Evolutionary conservation across 2,329 filamentous ascomycete genomes (phyloP).

Genomic region (Talaromyces amestolkiae): DNA sequence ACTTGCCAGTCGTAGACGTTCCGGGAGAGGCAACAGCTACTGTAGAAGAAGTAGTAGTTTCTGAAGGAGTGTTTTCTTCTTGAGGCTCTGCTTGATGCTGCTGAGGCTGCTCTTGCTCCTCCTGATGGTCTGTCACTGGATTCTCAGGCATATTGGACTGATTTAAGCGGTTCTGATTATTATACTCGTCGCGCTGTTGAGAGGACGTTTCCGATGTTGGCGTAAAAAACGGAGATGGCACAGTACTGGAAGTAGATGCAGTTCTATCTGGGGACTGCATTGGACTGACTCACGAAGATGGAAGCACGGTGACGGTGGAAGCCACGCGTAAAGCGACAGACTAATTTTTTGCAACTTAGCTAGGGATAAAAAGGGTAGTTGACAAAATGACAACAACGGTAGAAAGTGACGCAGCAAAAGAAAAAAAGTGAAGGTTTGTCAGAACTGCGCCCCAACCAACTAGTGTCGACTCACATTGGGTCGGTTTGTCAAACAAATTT

Average conservation of each 20-base stretch:
- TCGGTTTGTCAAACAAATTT: conserved; percentile 1
- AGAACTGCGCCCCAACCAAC: neutral
- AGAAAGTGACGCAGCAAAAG: neutral
- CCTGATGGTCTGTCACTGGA: conserved; percentile 12
- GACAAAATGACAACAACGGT: neutral
- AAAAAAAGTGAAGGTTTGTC: neutral
- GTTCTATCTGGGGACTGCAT: conserved; percentile 18
- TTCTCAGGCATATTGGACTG: conserved; percentile 16
- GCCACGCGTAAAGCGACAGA: neutral
- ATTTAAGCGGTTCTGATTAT: conserved; percentile 4
- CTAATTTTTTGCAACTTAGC: neutral
- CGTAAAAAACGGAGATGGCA: conserved; percentile 11
- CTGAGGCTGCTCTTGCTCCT: conserved; percentile 10
- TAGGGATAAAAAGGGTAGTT: neutral
- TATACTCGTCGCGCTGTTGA: conserved; percentile 5
- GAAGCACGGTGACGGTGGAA: neutral
- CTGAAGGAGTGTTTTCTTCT: conserved; percentile 1
- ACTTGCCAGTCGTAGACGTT: conserved; percentile 6
- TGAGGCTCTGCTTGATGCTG: conserved; percentile 9
- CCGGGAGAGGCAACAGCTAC: conserved; percentile 5
- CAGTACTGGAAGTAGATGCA: conserved; percentile 12
- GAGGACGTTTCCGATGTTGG: conserved; percentile 4
- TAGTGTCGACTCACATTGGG: conserved; percentile 10
- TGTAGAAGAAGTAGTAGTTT: conserved; percentile 14
- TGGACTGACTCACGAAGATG: conserved; percentile 9